Evolutionary conservation across 768 basidiomycete species (phyloP).

Genomic region (Leccinellum albellum): DNA sequence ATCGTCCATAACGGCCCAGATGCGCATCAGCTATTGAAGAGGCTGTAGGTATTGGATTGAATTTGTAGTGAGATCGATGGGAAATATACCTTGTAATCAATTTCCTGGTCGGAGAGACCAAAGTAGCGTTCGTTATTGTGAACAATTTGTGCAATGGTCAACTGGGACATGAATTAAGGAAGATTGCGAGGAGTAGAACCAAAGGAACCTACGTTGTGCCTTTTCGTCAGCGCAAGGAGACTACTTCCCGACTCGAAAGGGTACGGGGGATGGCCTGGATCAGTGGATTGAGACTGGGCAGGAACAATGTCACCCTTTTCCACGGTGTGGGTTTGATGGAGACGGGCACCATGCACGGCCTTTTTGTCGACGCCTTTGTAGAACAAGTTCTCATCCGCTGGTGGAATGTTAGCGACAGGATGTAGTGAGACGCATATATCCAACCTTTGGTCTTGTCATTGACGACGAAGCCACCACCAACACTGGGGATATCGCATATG

Average conservation of each 20-base stretch:
- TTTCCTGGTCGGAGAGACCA: slow-evolving; percentile 70
- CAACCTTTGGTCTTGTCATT: slow-evolving; percentile 89
- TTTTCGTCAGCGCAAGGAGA: slow-evolving; percentile 69
- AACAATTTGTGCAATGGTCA: slow-evolving; percentile 92
- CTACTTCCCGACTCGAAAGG: slow-evolving; percentile 77
- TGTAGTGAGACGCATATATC: background rate
- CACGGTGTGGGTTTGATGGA: slow-evolving; percentile 58
- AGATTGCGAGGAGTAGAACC: background rate
- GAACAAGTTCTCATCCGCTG: slow-evolving; percentile 90
- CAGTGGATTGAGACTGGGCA: slow-evolving; percentile 11
- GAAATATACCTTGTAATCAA: slow-evolving; percentile 58
- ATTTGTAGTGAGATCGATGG: background rate
- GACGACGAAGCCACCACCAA: slow-evolving; percentile 93
- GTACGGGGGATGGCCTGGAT: slow-evolving; percentile 68
- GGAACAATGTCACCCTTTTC: slow-evolving; percentile 24
- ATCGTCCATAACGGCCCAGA: slow-evolving; percentile 91
- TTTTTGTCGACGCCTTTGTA: slow-evolving; percentile 89
- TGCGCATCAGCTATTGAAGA: slow-evolving; percentile 52
- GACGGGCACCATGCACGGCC: slow-evolving; percentile 72
- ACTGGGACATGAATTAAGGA: slow-evolving; percentile 40
- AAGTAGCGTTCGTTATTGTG: slow-evolving; percentile 88
- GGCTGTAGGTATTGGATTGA: background rate
- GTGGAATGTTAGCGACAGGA: background rate
- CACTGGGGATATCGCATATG: slow-evolving; percentile 36
- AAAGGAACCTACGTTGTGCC: slow-evolving; percentile 66